These are phyloP conservation scores for Phanerochaete carnosa DNA, from an alignment of 768 basidiomycete genomes.

Conservation along the genomic window DNA sequence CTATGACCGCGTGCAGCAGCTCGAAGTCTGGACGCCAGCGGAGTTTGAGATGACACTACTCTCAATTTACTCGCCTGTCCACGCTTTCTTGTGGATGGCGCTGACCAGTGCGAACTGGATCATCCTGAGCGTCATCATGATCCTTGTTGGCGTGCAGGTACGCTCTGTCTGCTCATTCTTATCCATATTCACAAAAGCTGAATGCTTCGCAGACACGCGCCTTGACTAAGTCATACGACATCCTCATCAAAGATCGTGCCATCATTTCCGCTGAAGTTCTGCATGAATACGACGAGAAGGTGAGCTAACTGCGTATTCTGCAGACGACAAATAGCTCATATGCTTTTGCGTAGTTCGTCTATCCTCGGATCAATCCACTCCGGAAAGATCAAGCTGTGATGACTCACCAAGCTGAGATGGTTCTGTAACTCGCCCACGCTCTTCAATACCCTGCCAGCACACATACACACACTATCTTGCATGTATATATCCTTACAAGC, in stretches of 20 bases:
- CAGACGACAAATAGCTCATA: background rate
- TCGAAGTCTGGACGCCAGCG: slow-evolving; percentile 77
- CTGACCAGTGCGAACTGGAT: slow-evolving; percentile 76
- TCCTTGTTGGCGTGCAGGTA: slow-evolving; percentile 62
- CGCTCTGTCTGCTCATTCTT: slow-evolving; percentile 12
- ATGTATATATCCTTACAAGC: background rate
- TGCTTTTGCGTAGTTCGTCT: slow-evolving; percentile 58
- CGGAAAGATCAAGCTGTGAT: slow-evolving; percentile 77
- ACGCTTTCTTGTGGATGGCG: slow-evolving; percentile 70
- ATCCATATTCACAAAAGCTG: background rate
- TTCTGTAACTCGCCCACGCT: slow-evolving; percentile 39
- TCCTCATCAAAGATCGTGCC: slow-evolving; percentile 68
- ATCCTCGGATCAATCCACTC: slow-evolving; percentile 75
- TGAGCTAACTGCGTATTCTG: slow-evolving; percentile 21
- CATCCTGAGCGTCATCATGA: slow-evolving; percentile 66
- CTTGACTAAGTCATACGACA: slow-evolving; percentile 54
- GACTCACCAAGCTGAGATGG: slow-evolving; percentile 82
- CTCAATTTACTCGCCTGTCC: slow-evolving; percentile 75
- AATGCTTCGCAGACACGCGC: slow-evolving; percentile 39
- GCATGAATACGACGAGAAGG: slow-evolving; percentile 80
- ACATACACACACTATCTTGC: background rate
- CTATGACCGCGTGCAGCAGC: slow-evolving; percentile 56
- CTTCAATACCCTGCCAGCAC: background rate
- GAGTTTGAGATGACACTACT: slow-evolving; percentile 69
- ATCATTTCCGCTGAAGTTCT: slow-evolving; percentile 78